phyloP scores from a whole-genome alignment of 306 rosid genomes.

The Casuarina cunninghamiana region DNA sequence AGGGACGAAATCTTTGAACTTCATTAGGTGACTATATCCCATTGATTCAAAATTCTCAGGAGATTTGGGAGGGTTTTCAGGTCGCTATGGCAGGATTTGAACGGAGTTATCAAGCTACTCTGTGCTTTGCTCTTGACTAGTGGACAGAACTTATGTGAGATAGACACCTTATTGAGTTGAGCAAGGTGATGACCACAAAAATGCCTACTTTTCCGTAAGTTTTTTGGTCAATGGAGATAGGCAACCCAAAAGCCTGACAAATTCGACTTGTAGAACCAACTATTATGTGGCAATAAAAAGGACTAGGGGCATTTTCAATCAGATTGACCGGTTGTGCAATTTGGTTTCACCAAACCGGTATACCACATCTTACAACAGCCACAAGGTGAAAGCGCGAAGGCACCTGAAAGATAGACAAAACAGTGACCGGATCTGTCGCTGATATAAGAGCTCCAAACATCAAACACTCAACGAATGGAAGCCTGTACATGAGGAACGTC shows the following conservation, averaged over 20 bases:
- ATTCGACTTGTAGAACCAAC: background rate
- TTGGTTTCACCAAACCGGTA: constrained; percentile 5
- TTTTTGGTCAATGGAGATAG: too few relatives aligned
- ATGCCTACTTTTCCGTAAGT: too few relatives aligned
- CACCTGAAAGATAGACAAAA: constrained; percentile 97
- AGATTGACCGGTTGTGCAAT: constrained; percentile 14
- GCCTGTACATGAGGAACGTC: constrained; percentile 77
- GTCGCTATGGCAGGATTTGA: background rate
- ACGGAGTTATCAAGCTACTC: background rate
- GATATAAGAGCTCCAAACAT: constrained; percentile 99
- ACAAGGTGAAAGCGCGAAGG: constrained; percentile 7
- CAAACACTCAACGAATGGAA: constrained; percentile 96
- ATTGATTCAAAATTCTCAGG: background rate
- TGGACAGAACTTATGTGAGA: background rate
- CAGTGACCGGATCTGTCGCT: constrained; percentile 98
- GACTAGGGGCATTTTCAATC: background rate
- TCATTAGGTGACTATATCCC: background rate
- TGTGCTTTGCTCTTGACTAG: background rate
- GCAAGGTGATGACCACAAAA: background rate
- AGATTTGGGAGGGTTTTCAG: background rate
- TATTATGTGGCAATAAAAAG: background rate
- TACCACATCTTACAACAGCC: constrained; percentile 11
- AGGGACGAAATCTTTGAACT: background rate
- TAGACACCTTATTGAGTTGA: background rate
- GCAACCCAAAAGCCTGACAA: too few relatives aligned